Evolutionary conservation across 352 stramenopile species (phyloP).

Genomic region (Plasmopara halstedii): DNA sequence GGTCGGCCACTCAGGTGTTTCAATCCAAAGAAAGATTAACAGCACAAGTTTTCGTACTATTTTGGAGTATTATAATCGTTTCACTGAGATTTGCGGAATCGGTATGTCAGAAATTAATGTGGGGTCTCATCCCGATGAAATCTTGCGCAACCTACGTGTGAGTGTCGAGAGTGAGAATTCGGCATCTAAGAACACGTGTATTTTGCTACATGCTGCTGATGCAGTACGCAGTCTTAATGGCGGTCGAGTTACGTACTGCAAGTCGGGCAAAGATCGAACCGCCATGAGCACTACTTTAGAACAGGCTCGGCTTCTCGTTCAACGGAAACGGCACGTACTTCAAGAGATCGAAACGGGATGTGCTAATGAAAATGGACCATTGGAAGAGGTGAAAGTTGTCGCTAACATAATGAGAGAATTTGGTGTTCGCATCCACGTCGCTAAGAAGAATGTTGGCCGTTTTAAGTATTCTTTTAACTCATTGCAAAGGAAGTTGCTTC

Average conservation of each 20-base stretch:
- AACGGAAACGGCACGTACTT: constrained; percentile 64
- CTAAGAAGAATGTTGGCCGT: constrained; percentile 95
- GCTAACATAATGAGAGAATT: constrained; percentile 88
- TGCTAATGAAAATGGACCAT: constrained; percentile 35
- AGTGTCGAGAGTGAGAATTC: constrained; percentile 71
- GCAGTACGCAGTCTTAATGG: constrained; percentile 88
- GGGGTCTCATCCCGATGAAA: constrained; percentile 56
- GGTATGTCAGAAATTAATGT: constrained; percentile 40
- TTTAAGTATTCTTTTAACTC: constrained; percentile 97
- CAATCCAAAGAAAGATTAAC: constrained; percentile 81
- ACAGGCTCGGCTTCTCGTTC: constrained; percentile 85
- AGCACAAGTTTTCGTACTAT: constrained; percentile 61
- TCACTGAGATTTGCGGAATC: constrained; percentile 32
- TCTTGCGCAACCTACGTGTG: constrained; percentile 50
- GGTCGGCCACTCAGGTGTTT: constrained; percentile 68
- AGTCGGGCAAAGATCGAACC: constrained; percentile 97
- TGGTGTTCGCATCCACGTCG: constrained; percentile 92
- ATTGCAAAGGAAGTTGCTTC: constrained; percentile 94
- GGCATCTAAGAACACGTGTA: constrained; percentile 80
- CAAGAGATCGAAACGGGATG: constrained; percentile 58
- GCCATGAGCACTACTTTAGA: constrained; percentile 96
- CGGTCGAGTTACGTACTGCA: constrained; percentile 94
- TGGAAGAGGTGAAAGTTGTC: constrained; percentile 70
- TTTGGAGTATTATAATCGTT: constrained; percentile 70
- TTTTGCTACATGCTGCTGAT: constrained; percentile 76